Evolutionary conservation across 108 stramenopile genomes (phyloP).

Genomic region (Mediolabrus comicus): DNA sequence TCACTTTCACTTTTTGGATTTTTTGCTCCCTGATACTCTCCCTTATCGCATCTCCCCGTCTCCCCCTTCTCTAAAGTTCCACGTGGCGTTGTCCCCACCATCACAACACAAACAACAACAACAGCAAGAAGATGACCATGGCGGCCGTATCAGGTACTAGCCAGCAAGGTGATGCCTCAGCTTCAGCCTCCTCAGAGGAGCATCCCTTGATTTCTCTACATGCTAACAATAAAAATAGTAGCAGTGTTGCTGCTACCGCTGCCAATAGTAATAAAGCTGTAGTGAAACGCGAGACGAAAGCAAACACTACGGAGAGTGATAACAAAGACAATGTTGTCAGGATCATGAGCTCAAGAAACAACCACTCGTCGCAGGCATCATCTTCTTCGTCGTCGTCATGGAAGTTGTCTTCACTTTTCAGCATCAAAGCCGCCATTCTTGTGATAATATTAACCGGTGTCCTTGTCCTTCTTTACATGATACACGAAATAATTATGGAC

Average conservation of each 20-base stretch:
- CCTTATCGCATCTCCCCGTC: too few species aligned
- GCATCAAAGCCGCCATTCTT: not conserved
- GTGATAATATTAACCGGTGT: not conserved
- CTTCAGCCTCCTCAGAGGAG: too few species aligned
- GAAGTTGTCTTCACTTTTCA: not conserved
- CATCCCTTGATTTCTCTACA: not conserved
- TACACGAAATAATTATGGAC: not conserved
- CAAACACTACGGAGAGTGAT: not conserved
- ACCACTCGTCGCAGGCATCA: too few species aligned
- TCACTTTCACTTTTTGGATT: too few species aligned
- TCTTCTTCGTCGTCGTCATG: not conserved
- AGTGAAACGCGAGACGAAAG: not conserved
- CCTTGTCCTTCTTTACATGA: not conserved
- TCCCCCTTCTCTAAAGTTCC: too few species aligned
- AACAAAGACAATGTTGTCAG: not conserved
- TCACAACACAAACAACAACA: too few species aligned
- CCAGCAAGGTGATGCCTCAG: too few species aligned
- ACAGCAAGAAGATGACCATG: too few species aligned
- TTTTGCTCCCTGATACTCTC: too few species aligned
- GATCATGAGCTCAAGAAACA: not conserved
- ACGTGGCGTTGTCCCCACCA: too few species aligned
- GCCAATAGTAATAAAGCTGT: not conserved
- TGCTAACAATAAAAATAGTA: not conserved
- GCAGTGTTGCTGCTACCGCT: not conserved
- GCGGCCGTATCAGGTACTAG: too few species aligned